Evolutionary conservation across 2,329 filamentous ascomycete genomes (phyloP), one percentile per base, ranked within the genome.

Genomic region (Diplodia seriata): DNA sequence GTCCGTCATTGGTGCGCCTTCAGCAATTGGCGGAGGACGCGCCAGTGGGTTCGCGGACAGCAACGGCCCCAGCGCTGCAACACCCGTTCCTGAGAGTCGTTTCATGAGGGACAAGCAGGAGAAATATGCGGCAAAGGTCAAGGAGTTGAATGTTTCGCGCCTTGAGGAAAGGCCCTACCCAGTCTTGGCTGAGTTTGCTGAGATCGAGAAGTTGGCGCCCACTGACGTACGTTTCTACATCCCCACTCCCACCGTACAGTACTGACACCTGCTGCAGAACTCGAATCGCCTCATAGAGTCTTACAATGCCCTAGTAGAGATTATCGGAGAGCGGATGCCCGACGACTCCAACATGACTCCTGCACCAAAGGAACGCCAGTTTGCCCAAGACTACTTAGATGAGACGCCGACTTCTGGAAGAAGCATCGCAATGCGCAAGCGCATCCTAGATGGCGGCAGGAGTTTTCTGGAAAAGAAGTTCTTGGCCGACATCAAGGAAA

Each of bases 1-100:
- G 73, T 97, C 94, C 11, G 91, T 97, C 66, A 95, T 98, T 76
- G 94, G 94, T 56, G 89, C 89, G 31, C 89, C 93, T 14, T 90
- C 87, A 73, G 85, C 86, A 70, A 87, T 74, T 29, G 74, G 73
- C 68, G 89, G 90, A 38, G 81, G 85, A 55, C 78, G 81, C 38
- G 79, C 82, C 18, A 88, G 93, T 70, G 73, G 73, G 33, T 93
- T 94, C 74, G 85, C 89, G 18, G 91, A 94, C 72, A 84, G 91
- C 11, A 85, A 89, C 66, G 85, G 87, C 55, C 83, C 84, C 53
- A 85, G 84, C 40, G 84, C 70, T 9, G 74, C 81, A 64, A 29
- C 38, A 7, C 83, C 81, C 47, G 76, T 78, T n/a, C 84, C 87
- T 23, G 91, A 94, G 71, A 89, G 95, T 75, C 88, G 92, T 54